phyloP scores from a whole-genome alignment of 306 rosid genomes.

The Quercus parvula region DNA sequence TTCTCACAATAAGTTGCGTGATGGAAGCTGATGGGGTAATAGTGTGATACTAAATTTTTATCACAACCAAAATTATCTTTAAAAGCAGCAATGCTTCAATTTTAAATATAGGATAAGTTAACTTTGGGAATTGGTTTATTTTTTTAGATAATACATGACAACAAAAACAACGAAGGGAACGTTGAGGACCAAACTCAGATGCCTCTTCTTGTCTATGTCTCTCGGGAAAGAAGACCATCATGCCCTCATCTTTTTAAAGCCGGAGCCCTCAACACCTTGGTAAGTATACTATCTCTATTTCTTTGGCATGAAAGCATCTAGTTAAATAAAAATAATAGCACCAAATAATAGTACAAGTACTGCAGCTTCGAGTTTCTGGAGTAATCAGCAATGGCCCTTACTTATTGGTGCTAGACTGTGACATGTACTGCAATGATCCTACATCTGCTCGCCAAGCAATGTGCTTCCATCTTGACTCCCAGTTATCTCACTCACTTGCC shows the following conservation, averaged over 20 bases:
- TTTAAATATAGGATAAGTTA: background rate
- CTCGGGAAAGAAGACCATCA: constrained; percentile 51
- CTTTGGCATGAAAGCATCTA: background rate
- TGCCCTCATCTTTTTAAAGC: constrained; percentile 70
- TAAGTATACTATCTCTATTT: constrained; percentile 17
- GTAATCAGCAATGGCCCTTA: constrained; percentile 54
- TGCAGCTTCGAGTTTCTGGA: constrained; percentile 60
- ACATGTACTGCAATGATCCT: constrained; percentile 68
- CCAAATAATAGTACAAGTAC: background rate
- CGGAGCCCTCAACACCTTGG: constrained; percentile 69
- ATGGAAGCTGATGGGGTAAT: too few species aligned
- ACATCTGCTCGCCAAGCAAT: constrained; percentile 63
- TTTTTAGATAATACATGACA: background rate
- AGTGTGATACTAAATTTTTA: too few species aligned
- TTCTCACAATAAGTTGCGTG: too few species aligned
- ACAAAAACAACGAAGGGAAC: background rate
- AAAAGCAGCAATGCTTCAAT: too few species aligned
- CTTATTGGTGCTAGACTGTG: constrained; percentile 58
- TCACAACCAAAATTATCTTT: too few species aligned
- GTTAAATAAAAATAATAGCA: background rate
- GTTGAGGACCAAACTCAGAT: background rate
- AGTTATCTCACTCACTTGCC: constrained; percentile 25
- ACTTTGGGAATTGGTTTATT: background rate
- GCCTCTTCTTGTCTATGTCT: constrained; percentile 49
- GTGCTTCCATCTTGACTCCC: constrained; percentile 67